phyloP scores from a whole-genome alignment of 768 basidiomycete species.

The Russula virescens region DNA sequence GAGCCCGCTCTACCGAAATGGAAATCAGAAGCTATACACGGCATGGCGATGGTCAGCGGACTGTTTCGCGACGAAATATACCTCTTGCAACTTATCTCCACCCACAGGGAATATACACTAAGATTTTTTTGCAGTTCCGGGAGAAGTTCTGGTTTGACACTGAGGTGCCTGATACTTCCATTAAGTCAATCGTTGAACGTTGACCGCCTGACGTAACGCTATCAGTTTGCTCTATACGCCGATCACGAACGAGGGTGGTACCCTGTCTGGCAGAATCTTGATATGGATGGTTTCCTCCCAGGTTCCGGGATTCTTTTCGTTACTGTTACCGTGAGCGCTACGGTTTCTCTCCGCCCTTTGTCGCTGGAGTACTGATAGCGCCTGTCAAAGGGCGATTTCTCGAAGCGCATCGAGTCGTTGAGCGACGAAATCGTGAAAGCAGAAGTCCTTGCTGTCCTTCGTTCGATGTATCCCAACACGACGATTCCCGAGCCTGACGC shows the following conservation, averaged over 20 bases:
- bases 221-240: conserved; percentile 52
- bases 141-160: conserved; percentile 56
- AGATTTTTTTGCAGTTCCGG: conserved; percentile 61
- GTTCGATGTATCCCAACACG: conserved; percentile 50
- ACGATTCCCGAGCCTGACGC: conserved; percentile 50
- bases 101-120: conserved; percentile 51
- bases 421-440: conserved; percentile 40
- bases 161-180: conserved; percentile 29
- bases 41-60: conserved; percentile 48
- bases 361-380: not conserved
- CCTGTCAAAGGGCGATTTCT: conserved; percentile 48
- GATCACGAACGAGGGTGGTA: conserved; percentile 54
- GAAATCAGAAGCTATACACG: conserved; percentile 60
- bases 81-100: not conserved
- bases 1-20: conserved; percentile 50
- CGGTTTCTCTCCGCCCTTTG: too few relatives aligned
- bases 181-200: not conserved
- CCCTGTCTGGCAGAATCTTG: conserved; percentile 63
- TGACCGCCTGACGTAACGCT: conserved; percentile 2
- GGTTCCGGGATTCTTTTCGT: conserved; percentile 54
- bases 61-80: not conserved
- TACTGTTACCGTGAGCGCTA: conserved; percentile 39
- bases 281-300: conserved; percentile 51
- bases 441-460: conserved; percentile 54
- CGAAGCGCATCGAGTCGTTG: conserved; percentile 52